Base-by-base conservation (phyloP, 2,329 filamentous ascomycete species). In the Sclerotiophoma versabilis region DNA sequence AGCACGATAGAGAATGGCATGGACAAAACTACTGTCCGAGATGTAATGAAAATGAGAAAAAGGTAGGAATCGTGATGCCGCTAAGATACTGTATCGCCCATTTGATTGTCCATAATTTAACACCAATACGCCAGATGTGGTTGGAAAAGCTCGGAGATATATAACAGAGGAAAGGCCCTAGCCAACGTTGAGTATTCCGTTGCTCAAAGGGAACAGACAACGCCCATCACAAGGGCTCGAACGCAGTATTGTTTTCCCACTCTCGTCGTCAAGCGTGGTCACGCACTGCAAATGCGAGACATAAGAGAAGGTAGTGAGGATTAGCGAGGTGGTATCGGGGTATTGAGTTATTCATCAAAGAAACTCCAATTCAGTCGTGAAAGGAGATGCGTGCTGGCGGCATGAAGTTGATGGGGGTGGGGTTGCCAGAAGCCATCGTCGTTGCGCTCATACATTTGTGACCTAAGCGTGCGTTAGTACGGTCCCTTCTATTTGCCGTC, bases 371-470 rank as follows among this genome's bases (percentile, higher is more conserved):
- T 45, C 47, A 49, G 17, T 56, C 51, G 39, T 56, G 51, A 59
- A 46, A 54, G 56, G 52, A 52, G 52, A 56, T 44, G 44, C 45
- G 44, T 48, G 27, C 46, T 47, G 45, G 48, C 44, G 43, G 34
- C 23, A 43, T 55, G 32, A 36, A 38, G 56, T 46, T 39, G 48
- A 52, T 47, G 52, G 36, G 36, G 34, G 15, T 45, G 39, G 25
- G 27, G 22, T 41, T 54, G 51, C 51, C 33, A 41, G 45, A 17
- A 41, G 39, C 51, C 45, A 49, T 54, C 45, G 27, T 54, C 54
- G 62, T 59, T 54, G 47, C 55, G 54, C 59, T 65, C 66, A 71
- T 65, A 69, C 68, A 49, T 75, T 75, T 60, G 72, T 75, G 45
- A 75, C 72, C 72, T 75, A 58, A 39, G 23, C 15, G 12, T 39